Evolutionary conservation across 208 protist genomes (phyloP).

Genomic region (Angomonas desouzai): DNA sequence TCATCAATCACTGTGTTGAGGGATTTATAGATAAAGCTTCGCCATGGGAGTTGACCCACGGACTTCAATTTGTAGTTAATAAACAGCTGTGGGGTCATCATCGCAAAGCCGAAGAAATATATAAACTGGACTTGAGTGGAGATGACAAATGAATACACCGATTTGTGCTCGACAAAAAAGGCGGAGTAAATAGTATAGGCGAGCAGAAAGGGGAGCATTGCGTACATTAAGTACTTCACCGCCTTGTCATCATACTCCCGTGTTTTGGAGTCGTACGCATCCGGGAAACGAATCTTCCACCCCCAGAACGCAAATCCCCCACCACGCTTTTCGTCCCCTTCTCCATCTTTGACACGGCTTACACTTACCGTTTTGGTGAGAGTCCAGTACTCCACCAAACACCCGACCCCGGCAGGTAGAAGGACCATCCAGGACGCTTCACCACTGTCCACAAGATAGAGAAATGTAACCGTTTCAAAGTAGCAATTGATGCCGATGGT

Average conservation of each 20-base stretch:
- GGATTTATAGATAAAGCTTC: conserved; percentile 97
- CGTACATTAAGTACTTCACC: conserved; percentile 92
- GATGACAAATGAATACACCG: conserved; percentile 92
- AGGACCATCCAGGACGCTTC: conserved; percentile 93
- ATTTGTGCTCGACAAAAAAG: conserved; percentile 92
- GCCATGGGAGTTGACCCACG: conserved; percentile 97
- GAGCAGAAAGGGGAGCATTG: conserved; percentile 90
- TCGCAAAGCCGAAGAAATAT: conserved; percentile 96
- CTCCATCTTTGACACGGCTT: conserved; percentile 12
- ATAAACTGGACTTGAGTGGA: conserved; percentile 86
- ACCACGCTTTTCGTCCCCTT: background rate
- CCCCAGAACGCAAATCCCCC: conserved; percentile 14
- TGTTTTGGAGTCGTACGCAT: conserved; percentile 75
- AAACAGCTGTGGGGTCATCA: conserved; percentile 99
- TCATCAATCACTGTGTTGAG: conserved; percentile 99
- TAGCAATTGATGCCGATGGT: conserved; percentile 93
- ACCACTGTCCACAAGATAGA: conserved; percentile 96
- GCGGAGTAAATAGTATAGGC: conserved; percentile 95
- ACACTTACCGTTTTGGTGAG: conserved; percentile 76
- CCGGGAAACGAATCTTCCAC: conserved; percentile 49
- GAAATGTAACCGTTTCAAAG: conserved; percentile 95
- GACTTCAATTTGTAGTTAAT: conserved; percentile 99
- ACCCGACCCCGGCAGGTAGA: conserved; percentile 76
- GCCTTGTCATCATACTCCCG: conserved; percentile 89
- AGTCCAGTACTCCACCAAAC: conserved; percentile 97